phyloP scores from a whole-genome alignment of 495 filamentous ascomycete species.

The Daldinia decipiens region DNA sequence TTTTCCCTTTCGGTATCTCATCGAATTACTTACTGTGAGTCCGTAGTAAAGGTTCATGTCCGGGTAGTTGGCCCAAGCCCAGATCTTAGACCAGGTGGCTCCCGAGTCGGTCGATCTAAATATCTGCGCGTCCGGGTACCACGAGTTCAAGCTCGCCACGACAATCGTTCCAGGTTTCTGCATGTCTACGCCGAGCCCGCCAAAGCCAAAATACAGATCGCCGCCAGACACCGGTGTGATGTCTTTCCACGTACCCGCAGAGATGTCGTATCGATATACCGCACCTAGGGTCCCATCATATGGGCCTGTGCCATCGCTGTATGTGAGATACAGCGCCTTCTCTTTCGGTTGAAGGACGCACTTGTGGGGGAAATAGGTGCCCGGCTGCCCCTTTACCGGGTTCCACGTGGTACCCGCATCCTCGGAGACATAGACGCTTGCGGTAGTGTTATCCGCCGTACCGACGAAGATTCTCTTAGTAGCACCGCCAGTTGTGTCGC shows the following conservation, averaged over 20 bases:
- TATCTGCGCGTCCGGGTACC: constrained; percentile 68
- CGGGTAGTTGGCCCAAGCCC: constrained; percentile 63
- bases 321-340: constrained; percentile 66
- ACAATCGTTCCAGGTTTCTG: constrained; percentile 65
- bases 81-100: constrained; percentile 61
- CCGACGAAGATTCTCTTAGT: constrained; percentile 70
- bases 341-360: constrained; percentile 63
- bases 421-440: constrained; percentile 64
- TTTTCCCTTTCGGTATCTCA: constrained; percentile 32
- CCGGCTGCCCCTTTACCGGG: constrained; percentile 60
- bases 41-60: constrained; percentile 57
- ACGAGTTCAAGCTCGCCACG: constrained; percentile 65
- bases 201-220: constrained; percentile 63
- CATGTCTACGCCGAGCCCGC: constrained; percentile 65
- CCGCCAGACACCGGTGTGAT: constrained; percentile 61
- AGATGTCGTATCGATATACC: constrained; percentile 64
- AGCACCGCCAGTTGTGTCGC: constrained; percentile 53
- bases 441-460: constrained; percentile 61
- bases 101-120: constrained; percentile 65
- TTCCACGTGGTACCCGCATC: constrained; percentile 65
- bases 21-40: constrained; percentile 51
- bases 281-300: constrained; percentile 64
- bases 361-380: constrained; percentile 65
- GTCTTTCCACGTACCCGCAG: constrained; percentile 61
- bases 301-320: constrained; percentile 64